These are phyloP conservation scores for Flaveria robusta DNA, from an alignment of 129 eudicot genomes.

Conservation along the genomic window DNA sequence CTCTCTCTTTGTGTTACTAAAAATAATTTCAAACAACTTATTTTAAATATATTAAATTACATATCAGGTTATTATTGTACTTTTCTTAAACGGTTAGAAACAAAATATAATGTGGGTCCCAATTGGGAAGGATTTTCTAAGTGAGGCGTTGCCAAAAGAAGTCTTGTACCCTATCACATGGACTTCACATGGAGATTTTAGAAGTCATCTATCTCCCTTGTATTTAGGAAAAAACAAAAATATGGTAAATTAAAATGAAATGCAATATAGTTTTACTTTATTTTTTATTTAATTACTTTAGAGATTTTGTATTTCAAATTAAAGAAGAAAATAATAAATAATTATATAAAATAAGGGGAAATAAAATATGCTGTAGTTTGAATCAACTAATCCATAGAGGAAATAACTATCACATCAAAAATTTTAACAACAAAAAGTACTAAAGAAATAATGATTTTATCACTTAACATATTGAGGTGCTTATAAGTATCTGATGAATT, in stretches of 20 bases:
- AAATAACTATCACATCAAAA: neutral
- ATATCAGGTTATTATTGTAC: neutral
- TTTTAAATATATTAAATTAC: neutral
- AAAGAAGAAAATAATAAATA: neutral
- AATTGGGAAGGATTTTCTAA: conserved; percentile 21
- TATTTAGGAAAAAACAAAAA: neutral
- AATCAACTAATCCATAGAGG: neutral
- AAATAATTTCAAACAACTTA: neutral
- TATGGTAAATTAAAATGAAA: neutral
- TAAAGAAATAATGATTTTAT: too few species aligned
- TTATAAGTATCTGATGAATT: neutral
- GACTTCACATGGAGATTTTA: conserved; percentile 27
- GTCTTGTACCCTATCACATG: conserved; percentile 25
- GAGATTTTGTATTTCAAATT: neutral
- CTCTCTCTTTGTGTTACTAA: too few species aligned
- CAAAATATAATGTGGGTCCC: conserved; percentile 19
- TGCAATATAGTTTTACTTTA: neutral
- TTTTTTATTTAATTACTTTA: neutral
- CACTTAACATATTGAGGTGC: neutral
- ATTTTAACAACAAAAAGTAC: neutral
- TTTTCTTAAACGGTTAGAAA: conserved; percentile 12
- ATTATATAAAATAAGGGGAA: neutral
- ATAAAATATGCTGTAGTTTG: neutral
- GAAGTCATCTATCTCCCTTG: neutral
- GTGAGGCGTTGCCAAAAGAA: conserved; percentile 17